Conservation (phyloP, 345 rosid genomes). For the Hibiscus trionum region DNA sequence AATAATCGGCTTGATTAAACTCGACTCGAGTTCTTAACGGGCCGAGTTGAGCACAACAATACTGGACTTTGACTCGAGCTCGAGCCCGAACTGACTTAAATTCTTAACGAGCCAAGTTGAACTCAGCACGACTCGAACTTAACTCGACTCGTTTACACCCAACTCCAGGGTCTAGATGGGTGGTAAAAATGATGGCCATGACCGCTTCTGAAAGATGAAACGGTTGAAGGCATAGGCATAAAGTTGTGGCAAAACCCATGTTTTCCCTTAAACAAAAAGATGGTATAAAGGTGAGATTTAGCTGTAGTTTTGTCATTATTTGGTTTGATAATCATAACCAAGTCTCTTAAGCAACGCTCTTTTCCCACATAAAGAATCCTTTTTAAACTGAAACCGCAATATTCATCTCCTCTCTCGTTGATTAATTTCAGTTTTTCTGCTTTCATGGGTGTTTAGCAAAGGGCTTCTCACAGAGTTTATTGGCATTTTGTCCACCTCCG, state of each 20-base stretch:
- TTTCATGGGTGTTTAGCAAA: conserved; percentile 77
- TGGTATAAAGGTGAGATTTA: conserved; percentile 9
- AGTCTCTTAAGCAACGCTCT: background rate
- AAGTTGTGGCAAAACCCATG: background rate
- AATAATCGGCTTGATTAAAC: too few relatives aligned
- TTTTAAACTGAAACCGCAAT: conserved; percentile 10
- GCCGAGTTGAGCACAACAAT: too few relatives aligned
- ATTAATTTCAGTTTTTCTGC: background rate
- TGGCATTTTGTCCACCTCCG: conserved; percentile 99
- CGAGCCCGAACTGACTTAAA: too few relatives aligned
- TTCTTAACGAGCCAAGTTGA: too few relatives aligned
- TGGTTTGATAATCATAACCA: background rate
- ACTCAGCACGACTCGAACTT: too few relatives aligned
- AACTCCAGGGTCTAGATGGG: background rate
- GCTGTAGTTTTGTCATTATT: conserved; percentile 18
- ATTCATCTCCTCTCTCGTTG: conserved; percentile 6
- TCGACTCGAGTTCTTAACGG: too few relatives aligned
- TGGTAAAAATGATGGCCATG: too few relatives aligned
- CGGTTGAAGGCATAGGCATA: background rate
- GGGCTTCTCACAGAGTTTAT: conserved; percentile 72
- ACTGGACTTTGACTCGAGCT: too few relatives aligned
- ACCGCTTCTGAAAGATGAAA: background rate
- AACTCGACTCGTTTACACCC: too few relatives aligned
- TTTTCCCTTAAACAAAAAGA: background rate
- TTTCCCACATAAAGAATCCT: conserved; percentile 13